phyloP scores from a whole-genome alignment of 2,329 filamentous ascomycete species.

The Nothophaeocryptopus gaeumannii region DNA sequence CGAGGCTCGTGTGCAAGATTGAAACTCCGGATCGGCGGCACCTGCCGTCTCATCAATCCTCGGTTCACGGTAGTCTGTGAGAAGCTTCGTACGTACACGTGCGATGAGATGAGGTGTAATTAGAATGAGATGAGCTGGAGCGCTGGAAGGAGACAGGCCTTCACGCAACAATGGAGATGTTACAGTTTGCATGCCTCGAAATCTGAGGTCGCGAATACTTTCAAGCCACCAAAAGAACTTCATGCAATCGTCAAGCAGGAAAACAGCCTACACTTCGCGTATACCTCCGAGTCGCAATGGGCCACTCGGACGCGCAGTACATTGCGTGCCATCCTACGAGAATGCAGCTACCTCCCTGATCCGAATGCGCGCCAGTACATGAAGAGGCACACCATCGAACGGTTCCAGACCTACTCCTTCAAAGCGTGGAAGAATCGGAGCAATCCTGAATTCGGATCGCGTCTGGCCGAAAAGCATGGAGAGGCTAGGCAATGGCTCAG shows the following conservation, averaged over 20 bases:
- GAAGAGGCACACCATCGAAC: constrained; percentile 46
- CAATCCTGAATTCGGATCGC: constrained; percentile 11
- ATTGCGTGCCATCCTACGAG: constrained; percentile 56
- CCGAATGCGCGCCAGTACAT: constrained; percentile 52
- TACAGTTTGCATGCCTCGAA: too few species aligned
- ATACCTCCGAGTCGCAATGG: constrained; percentile 12
- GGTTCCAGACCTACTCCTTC: constrained; percentile 42
- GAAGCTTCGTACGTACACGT: too few species aligned
- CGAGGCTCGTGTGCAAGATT: too few species aligned
- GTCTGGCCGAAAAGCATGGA: constrained; percentile 20
- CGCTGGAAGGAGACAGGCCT: too few species aligned
- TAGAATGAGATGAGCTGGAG: too few species aligned
- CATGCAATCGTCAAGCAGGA: neutral
- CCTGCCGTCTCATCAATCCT: too few species aligned
- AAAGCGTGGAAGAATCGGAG: constrained; percentile 20
- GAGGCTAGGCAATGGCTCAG: constrained; percentile 46
- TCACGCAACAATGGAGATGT: too few species aligned
- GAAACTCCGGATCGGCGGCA: too few species aligned
- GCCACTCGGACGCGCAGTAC: constrained; percentile 41
- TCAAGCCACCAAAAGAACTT: neutral
- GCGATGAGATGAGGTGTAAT: too few species aligned
- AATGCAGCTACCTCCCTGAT: constrained; percentile 61
- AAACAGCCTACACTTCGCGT: constrained; percentile 4
- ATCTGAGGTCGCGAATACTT: too few species aligned
- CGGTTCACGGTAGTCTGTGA: too few species aligned